Conservation (phyloP, 176 grass and related monocot species). For the Lolium multiflorum region DNA sequence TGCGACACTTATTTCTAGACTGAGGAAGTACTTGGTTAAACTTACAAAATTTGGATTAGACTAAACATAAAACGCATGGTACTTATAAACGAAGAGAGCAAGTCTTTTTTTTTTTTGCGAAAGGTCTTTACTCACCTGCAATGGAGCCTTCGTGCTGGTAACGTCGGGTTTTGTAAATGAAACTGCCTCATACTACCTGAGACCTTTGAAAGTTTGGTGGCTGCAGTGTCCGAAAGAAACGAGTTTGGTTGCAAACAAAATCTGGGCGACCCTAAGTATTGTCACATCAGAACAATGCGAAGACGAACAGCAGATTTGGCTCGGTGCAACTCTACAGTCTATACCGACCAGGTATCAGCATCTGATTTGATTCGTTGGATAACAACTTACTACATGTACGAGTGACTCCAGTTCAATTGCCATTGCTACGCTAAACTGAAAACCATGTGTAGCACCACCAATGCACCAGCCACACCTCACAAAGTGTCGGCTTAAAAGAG, state of each 20-base stretch:
- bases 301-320: neutral
- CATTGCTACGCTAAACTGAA: neutral
- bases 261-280: neutral
- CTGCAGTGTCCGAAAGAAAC: too few species aligned
- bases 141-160: too few species aligned
- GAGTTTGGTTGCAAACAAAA: conserved; percentile 33
- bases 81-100: too few species aligned
- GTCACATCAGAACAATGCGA: neutral
- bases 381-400: neutral
- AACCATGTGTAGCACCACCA: neutral
- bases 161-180: neutral
- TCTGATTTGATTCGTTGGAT: conserved; percentile 20
- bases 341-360: conserved; percentile 11
- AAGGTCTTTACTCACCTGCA: too few species aligned
- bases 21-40: too few species aligned
- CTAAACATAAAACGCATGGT: too few species aligned
- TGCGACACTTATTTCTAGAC: too few species aligned
- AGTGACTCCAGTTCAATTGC: conserved; percentile 3
- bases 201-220: too few species aligned
- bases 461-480: neutral
- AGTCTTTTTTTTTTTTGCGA: too few species aligned
- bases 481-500: neutral
- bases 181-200: neutral
- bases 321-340: conserved; percentile 30
- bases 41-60: too few species aligned